Conservation (phyloP, 345 rosid genomes). For the Brassica juncea region DNA sequence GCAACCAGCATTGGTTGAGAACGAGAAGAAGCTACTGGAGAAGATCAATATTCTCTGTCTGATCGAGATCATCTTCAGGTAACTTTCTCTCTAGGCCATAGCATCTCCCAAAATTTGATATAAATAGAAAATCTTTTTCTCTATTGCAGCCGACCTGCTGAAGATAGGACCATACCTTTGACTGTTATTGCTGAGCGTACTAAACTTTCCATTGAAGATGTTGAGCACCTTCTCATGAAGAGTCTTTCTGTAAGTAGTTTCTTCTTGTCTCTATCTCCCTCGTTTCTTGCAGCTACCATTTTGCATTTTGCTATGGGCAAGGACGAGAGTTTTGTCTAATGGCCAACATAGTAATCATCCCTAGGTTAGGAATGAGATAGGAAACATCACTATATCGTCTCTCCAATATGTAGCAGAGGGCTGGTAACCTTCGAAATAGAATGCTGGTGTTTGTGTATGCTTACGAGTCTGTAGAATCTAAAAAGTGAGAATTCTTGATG, state of each 20-base stretch:
- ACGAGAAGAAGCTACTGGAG: constrained; percentile 85
- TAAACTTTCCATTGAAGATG: constrained; percentile 80
- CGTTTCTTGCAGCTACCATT: constrained; percentile 14
- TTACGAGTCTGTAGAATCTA: constrained; percentile 7
- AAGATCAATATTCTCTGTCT: constrained; percentile 96
- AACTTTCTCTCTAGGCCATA: constrained; percentile 13
- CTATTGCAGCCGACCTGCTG: constrained; percentile 84
- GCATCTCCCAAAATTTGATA: background rate
- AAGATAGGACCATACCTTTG: constrained; percentile 93
- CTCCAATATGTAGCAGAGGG: background rate
- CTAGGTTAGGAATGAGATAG: background rate
- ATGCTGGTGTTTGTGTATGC: background rate
- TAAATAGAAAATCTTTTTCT: background rate
- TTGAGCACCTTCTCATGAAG: constrained; percentile 98
- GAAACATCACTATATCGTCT: background rate
- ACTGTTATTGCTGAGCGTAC: constrained; percentile 87
- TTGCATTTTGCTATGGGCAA: background rate
- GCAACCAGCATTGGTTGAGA: constrained; percentile 95
- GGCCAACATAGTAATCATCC: background rate
- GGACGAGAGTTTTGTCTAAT: constrained; percentile 1
- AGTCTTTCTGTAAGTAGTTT: constrained; percentile 82
- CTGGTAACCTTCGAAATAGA: background rate
- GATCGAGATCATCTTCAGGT: constrained; percentile 99
- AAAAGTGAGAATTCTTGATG: constrained; percentile 23
- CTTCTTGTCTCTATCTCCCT: constrained; percentile 5